Evolutionary conservation across 306 rosid species (phyloP).

Genomic region (Vigna reflexopilosa): DNA sequence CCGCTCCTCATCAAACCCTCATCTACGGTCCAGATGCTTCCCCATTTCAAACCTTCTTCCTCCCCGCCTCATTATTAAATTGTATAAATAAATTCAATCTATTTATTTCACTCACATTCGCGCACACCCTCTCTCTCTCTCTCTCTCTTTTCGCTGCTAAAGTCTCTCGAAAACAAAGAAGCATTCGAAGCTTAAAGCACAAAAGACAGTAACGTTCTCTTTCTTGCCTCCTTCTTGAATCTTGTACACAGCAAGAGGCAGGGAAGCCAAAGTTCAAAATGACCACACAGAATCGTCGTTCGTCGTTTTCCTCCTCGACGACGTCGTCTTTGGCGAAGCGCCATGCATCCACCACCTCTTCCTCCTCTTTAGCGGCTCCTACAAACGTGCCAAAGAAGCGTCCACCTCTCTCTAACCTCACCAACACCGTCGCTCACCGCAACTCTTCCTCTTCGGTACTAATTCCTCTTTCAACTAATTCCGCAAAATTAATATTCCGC

Average conservation of each 20-base stretch:
- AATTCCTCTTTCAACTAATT: neutral
- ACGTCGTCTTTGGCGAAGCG: slow-evolving; percentile 83
- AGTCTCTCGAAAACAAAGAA: slow-evolving; percentile 25
- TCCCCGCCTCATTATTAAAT: slow-evolving; percentile 69
- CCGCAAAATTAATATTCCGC: neutral
- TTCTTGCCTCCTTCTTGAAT: slow-evolving; percentile 34
- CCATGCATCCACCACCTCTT: slow-evolving; percentile 63
- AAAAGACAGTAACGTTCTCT: slow-evolving; percentile 30
- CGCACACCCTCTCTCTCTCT: neutral
- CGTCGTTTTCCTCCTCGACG: slow-evolving; percentile 79
- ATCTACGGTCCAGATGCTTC: slow-evolving; percentile 66
- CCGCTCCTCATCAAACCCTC: slow-evolving; percentile 62
- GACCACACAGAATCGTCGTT: slow-evolving; percentile 77
- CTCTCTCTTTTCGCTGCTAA: slow-evolving; percentile 20
- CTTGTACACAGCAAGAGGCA: neutral
- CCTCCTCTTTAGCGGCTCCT: slow-evolving; percentile 35
- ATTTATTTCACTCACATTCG: slow-evolving; percentile 46
- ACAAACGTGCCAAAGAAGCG: slow-evolving; percentile 61
- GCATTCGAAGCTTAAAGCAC: slow-evolving; percentile 21
- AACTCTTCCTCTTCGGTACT: slow-evolving; percentile 63
- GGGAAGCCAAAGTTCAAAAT: slow-evolving; percentile 35
- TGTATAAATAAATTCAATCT: slow-evolving; percentile 31
- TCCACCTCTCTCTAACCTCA: slow-evolving; percentile 82
- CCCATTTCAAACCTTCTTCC: slow-evolving; percentile 60
- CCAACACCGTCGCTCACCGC: slow-evolving; percentile 59